phyloP scores from a whole-genome alignment of 305 asterid species.

The Rubia tinctorum region DNA sequence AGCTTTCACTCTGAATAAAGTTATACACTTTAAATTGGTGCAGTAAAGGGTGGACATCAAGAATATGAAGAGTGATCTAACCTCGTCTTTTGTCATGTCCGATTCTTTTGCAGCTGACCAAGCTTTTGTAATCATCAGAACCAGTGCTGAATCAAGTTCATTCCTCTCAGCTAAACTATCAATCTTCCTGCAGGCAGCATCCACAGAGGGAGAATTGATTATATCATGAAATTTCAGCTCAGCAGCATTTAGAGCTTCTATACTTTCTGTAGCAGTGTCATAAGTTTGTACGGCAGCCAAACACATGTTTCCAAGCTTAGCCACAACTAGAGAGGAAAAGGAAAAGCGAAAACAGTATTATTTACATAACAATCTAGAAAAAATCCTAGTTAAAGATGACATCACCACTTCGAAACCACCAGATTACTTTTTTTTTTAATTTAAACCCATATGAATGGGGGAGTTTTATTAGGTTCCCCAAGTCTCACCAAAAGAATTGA shows the following conservation, averaged over 20 bases:
- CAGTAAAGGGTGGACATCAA: not conserved
- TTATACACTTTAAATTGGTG: not conserved
- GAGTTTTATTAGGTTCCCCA: too few species aligned
- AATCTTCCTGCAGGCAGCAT: constrained; percentile 89
- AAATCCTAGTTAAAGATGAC: too few species aligned
- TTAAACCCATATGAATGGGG: too few species aligned
- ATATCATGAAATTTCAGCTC: constrained; percentile 92
- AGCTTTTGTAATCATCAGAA: constrained; percentile 89
- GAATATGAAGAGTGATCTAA: constrained; percentile 16
- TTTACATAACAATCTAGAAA: not conserved
- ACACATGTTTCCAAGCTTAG: constrained; percentile 71
- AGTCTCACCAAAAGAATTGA: too few species aligned
- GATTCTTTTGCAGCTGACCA: constrained; percentile 98
- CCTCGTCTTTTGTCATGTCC: constrained; percentile 84
- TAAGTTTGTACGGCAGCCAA: constrained; percentile 82
- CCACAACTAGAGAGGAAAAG: constrained; percentile 47
- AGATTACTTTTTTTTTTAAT: too few species aligned
- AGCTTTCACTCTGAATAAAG: not conserved
- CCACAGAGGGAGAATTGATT: constrained; percentile 79
- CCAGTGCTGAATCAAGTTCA: constrained; percentile 86
- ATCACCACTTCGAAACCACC: too few species aligned
- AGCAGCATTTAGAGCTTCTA: constrained; percentile 75
- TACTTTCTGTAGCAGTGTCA: constrained; percentile 73
- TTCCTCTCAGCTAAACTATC: constrained; percentile 83
- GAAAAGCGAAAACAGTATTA: constrained; percentile 18